Evolutionary conservation across 306 rosid genomes (phyloP).

Genomic region (Casuarina cunninghamiana): DNA sequence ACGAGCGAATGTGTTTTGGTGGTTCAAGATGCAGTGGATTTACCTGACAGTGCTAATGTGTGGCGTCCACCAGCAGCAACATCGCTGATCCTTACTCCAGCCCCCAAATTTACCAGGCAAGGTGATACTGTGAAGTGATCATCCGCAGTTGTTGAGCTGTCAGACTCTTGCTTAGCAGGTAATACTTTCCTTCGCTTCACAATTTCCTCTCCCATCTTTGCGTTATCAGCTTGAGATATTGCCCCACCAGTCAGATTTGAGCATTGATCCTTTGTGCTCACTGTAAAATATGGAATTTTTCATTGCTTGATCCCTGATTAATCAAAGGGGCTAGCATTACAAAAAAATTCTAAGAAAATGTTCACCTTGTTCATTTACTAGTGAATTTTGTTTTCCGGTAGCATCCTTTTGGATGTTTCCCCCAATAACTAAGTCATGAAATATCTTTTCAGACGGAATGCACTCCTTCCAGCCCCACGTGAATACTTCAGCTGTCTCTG

Average conservation of each 20-base stretch:
- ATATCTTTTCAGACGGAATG: constrained; percentile 67
- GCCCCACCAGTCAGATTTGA: constrained; percentile 54
- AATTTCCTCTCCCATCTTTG: constrained; percentile 61
- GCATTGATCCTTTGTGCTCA: constrained; percentile 44
- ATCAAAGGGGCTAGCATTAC: not conserved
- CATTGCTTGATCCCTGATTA: constrained; percentile 23
- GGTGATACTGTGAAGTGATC: constrained; percentile 65
- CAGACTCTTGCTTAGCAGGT: constrained; percentile 60
- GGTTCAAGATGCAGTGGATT: constrained; percentile 26
- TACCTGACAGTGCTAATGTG: constrained; percentile 88
- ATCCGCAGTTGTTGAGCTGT: constrained; percentile 57
- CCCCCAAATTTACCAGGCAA: constrained; percentile 57
- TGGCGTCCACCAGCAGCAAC: constrained; percentile 96
- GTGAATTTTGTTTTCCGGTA: constrained; percentile 47
- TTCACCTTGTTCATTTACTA: constrained; percentile 63
- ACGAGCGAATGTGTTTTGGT: constrained; percentile 11
- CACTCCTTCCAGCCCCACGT: constrained; percentile 99
- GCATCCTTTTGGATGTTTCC: constrained; percentile 53
- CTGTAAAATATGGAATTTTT: constrained; percentile 48
- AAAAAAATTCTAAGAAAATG: not conserved
- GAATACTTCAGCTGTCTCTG: constrained; percentile 69
- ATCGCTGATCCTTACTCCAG: constrained; percentile 60
- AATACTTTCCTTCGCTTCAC: constrained; percentile 67
- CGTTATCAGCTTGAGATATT: constrained; percentile 54
- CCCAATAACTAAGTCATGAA: constrained; percentile 47